Percentiles rank a stretch among this genome's conserved stretches.
Conservation (phyloP, 371 early-diverging fungal genomes). For the Globomyces sp. region DNA sequence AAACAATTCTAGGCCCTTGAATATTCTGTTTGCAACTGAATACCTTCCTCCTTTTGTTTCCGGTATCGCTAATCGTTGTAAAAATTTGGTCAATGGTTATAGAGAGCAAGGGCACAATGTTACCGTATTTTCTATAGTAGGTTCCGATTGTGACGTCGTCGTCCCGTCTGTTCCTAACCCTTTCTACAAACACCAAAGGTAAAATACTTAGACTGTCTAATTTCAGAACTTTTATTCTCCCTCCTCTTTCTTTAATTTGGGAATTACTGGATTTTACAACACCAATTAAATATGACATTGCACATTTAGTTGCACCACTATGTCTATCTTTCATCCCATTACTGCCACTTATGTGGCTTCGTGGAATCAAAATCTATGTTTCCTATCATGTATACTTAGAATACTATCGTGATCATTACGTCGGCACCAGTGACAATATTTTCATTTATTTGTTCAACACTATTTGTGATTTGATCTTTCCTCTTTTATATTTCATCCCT, state of each 20-base stretch:
- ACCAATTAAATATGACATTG: constrained; percentile 44
- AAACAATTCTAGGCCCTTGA: constrained; percentile 19
- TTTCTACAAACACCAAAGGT: constrained; percentile 43
- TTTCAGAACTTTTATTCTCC: constrained; percentile 42
- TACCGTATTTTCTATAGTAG: constrained; percentile 37
- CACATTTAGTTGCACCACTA: constrained; percentile 44
- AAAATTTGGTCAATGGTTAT: constrained; percentile 38
- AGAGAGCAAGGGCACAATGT: constrained; percentile 42
- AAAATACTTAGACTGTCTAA: neutral
- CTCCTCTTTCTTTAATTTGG: constrained; percentile 37
- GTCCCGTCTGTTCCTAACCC: constrained; percentile 39
- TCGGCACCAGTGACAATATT: constrained; percentile 22
- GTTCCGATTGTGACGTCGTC: constrained; percentile 40
- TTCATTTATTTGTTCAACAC: constrained; percentile 25
- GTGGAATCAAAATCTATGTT: constrained; percentile 47
- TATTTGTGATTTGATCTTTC: constrained; percentile 34
- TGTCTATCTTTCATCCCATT: constrained; percentile 36
- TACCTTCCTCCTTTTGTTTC: constrained; percentile 52
- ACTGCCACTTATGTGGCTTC: constrained; percentile 38
- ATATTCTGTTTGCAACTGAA: constrained; percentile 48
- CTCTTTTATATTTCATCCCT: constrained; percentile 40
- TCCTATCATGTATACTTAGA: constrained; percentile 52
- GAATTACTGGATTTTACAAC: constrained; percentile 37
- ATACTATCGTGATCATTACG: constrained; percentile 43
- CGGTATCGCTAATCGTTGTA: constrained; percentile 52